Base-by-base conservation (phyloP, 148 eudicot species). In the Agrostemma githago region DNA sequence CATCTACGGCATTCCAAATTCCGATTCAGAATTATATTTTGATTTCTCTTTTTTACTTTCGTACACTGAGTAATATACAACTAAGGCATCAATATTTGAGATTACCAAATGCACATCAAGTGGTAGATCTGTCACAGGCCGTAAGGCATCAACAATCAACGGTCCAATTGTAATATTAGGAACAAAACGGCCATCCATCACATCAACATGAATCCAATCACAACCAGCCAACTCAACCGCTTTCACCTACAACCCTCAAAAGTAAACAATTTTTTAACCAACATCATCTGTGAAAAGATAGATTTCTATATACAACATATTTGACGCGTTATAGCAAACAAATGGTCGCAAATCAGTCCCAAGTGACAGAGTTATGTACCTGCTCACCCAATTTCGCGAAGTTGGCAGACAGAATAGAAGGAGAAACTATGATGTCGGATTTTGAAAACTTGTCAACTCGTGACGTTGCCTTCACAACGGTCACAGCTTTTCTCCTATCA, bases 201-300 rank as follows among this genome's bases (percentile, higher is more conserved):
- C 99, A 92, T 95, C 99, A 61, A 95, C 99, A 82, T 95, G 99
- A 72, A 95, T 92, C 99, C 99, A 95, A 76, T 95, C 99, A 83
- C 99, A 95, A 41, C 99, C 99, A 53, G 99, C 99, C 90, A 89
- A 70, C 79, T 95, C 97, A 51, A 92, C 92, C 68, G 97, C 99
- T 88, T 95, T 95, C 54, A 92, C 97, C 99, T 95, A 78, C 16
- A 75, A 21, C 51, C 65, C 75, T 62, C 40, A 61, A 76, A 58
- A 71, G 78, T 64, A 63, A 51, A 82, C 72, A 44, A 42, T 34
- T 5, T 19, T 59, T 67, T 72, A 71, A 63, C 26, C 72, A 39
- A 46, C 66, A 37, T 64, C 71, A 66, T 26, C 26, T 39, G 46
- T 46, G 3, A 60, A 14, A 20, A 19, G 10, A 16, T 4, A 64